These are phyloP conservation scores for Fistulifera pelliculosa DNA, from an alignment of 108 stramenopile species.

Conservation along the genomic window DNA sequence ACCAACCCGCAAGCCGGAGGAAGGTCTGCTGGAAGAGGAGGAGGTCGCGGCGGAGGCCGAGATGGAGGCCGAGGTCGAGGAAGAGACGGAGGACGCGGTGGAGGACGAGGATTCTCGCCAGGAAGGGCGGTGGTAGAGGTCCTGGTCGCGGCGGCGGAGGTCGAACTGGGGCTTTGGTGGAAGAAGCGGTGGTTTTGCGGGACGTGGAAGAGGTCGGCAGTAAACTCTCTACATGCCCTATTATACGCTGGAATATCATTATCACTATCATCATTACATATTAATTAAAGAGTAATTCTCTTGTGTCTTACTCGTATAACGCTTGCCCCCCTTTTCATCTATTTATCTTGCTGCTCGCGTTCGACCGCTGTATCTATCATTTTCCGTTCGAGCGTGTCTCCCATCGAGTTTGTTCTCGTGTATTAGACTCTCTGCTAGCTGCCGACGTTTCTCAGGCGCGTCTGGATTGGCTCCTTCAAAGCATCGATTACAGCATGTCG, in stretches of 20 bases:
- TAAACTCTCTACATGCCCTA: too few relatives aligned
- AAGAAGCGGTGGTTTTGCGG: constrained; percentile 40
- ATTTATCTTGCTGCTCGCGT: too few relatives aligned
- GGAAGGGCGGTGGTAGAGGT: constrained; percentile 32
- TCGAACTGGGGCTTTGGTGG: constrained; percentile 49
- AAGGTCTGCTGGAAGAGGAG: constrained; percentile 14
- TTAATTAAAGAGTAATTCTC: too few relatives aligned
- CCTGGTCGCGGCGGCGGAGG: constrained; percentile 55
- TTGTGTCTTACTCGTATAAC: too few relatives aligned
- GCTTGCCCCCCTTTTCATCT: too few relatives aligned
- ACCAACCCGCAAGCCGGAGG: constrained; percentile 55
- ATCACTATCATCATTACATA: too few relatives aligned
- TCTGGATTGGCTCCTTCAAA: constrained; percentile 16
- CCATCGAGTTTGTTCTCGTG: too few relatives aligned
- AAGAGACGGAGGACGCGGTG: constrained; percentile 15
- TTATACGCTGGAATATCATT: too few relatives aligned
- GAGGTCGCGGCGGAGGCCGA: constrained; percentile 59
- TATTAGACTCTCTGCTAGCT: too few relatives aligned
- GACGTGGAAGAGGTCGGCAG: constrained; percentile 18
- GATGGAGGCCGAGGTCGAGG: constrained; percentile 41
- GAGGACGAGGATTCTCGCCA: constrained; percentile 14
- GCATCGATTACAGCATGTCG: constrained; percentile 45
- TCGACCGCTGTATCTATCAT: too few relatives aligned
- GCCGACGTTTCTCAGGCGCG: background rate
- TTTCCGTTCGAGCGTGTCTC: too few relatives aligned